These are phyloP conservation scores for Colletotrichum abscissum DNA, from an alignment of 2,329 filamentous ascomycete species.

Conservation along the genomic window DNA sequence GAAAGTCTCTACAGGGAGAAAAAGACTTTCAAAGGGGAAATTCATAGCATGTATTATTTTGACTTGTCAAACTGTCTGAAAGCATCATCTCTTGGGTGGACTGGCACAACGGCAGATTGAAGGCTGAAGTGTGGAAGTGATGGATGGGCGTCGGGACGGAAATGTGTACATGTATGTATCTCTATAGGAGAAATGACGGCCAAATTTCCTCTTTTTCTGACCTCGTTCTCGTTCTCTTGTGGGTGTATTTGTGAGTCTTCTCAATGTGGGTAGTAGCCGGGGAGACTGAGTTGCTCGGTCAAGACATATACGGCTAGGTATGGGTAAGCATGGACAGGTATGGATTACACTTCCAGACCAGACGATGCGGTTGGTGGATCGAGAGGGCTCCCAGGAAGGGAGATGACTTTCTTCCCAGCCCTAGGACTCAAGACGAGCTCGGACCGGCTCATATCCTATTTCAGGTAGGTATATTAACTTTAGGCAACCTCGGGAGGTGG, in stretches of 20 bases:
- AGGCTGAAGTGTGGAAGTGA: not conserved
- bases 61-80: not conserved
- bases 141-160: not conserved
- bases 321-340: not conserved
- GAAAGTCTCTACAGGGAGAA: not conserved
- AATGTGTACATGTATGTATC: constrained; percentile 17
- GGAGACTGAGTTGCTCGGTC: not conserved
- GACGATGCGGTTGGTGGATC: not conserved
- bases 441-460: too few relatives aligned
- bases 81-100: constrained; percentile 3
- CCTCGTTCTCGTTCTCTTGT: not conserved
- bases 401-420: too few relatives aligned
- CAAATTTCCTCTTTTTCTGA: not conserved
- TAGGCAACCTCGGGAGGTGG: not conserved
- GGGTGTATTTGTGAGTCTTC: not conserved
- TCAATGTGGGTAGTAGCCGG: not conserved
- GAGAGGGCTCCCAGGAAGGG: too few relatives aligned
- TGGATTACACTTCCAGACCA: too few relatives aligned
- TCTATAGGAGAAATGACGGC: not conserved
- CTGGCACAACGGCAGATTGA: not conserved
- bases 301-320: not conserved
- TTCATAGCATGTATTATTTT: constrained; percentile 20
- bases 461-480: not conserved
- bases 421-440: too few relatives aligned
- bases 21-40: not conserved